phyloP scores from a whole-genome alignment of 2,329 filamentous ascomycete species.

The Ceratocystis albifundus region DNA sequence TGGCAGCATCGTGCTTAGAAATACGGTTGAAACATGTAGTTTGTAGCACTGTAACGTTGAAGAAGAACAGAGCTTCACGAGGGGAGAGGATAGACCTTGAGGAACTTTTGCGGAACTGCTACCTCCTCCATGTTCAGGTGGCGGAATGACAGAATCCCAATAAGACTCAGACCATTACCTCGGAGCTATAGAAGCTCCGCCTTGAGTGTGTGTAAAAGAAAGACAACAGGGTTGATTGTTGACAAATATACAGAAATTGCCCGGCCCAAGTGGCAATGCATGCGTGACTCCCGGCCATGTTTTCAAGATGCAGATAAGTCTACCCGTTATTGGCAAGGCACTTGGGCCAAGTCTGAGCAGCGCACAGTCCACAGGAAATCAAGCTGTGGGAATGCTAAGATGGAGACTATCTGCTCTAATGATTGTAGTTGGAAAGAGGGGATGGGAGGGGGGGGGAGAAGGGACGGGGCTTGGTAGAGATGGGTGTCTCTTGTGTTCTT shows the following conservation, averaged over 20 bases:
- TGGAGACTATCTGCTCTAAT: neutral
- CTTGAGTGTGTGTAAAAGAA: neutral
- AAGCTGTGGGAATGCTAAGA: constrained; percentile 4
- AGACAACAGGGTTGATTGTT: constrained; percentile 4
- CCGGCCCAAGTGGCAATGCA: neutral
- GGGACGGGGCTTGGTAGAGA: neutral
- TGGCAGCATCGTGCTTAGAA: neutral
- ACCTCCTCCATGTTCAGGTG: neutral
- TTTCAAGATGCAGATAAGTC: constrained; percentile 3
- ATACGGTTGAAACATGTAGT: neutral
- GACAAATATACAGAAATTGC: constrained; percentile 3
- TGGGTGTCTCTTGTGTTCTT: neutral
- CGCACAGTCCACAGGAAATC: neutral
- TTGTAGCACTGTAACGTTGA: neutral
- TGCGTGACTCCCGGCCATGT: constrained; percentile 1
- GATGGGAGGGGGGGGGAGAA: too few relatives aligned
- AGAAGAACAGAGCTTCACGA: neutral
- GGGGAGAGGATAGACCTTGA: neutral
- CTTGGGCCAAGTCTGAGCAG: neutral
- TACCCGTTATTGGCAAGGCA: constrained; percentile 10
- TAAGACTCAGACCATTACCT: neutral
- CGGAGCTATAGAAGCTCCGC: neutral
- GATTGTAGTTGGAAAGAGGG: neutral
- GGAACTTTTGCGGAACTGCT: constrained; percentile 8
- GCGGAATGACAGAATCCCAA: neutral